These are phyloP conservation scores for Biscogniauxia sp. DNA, from an alignment of 2,329 filamentous ascomycete species.

Conservation along the genomic window DNA sequence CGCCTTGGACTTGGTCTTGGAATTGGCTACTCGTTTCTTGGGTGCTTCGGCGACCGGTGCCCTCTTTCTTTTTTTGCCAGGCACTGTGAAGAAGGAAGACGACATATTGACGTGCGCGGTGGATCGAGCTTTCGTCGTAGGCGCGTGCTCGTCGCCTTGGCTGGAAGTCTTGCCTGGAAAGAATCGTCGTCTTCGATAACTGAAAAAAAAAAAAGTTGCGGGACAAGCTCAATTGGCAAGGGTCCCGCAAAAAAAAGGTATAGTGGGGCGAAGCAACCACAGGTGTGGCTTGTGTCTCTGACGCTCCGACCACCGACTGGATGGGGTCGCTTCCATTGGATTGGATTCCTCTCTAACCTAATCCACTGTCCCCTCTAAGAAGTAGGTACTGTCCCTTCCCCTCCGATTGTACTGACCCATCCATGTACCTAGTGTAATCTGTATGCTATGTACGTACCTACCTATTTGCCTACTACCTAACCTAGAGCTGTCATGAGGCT, in stretches of 20 bases:
- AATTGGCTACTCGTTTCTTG: conserved; percentile 57
- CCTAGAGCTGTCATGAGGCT: conserved; percentile 21
- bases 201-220: conserved; percentile 17
- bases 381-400: no score
- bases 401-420: no score
- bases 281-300: conserved; percentile 23
- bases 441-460: background rate
- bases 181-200: background rate
- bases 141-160: conserved; percentile 8
- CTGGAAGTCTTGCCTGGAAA: background rate
- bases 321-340: no score
- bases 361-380: no score
- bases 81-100: conserved; percentile 95
- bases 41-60: conserved; percentile 50
- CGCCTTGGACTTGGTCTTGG: conserved; percentile 41
- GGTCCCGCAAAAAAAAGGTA: background rate
- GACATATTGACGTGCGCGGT: conserved; percentile 45
- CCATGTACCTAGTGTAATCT: background rate
- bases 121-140: background rate
- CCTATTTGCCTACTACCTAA: background rate
- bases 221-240: conserved; percentile 7
- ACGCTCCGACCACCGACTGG: conserved; percentile 15
- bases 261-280: conserved; percentile 1
- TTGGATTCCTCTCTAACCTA: no score
- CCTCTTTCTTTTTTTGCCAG: conserved; percentile 89